Conservation (phyloP, 2,329 filamentous ascomycete species). For the Aspergillus ustus region DNA sequence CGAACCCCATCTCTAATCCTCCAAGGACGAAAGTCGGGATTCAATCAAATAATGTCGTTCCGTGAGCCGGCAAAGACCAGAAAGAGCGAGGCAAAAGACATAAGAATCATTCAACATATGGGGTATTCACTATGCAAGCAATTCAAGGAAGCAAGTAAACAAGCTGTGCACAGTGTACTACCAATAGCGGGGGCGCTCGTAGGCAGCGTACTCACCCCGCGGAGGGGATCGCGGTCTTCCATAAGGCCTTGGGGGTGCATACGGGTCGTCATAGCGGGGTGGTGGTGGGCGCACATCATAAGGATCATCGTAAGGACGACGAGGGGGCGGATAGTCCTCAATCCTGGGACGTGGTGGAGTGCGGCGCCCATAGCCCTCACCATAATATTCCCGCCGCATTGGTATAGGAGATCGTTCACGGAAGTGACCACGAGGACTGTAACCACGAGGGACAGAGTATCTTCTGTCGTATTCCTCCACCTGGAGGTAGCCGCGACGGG, state of each 20-base stretch:
- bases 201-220: constrained; percentile 46
- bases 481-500: constrained; percentile 69
- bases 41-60: constrained; percentile 6
- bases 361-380: constrained; percentile 75
- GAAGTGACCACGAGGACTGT: constrained; percentile 84
- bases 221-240: constrained; percentile 52
- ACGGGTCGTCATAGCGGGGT: constrained; percentile 63
- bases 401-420: constrained; percentile 81
- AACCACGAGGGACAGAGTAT: constrained; percentile 76
- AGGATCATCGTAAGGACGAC: constrained; percentile 63
- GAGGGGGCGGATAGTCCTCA: constrained; percentile 73
- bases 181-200: constrained; percentile 52
- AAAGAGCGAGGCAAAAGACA: constrained; percentile 13
- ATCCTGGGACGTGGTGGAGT: constrained; percentile 78
- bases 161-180: constrained; percentile 32
- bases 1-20: constrained; percentile 1
- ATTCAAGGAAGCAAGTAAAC: constrained; percentile 21
- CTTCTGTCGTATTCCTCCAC: constrained; percentile 84
- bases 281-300: constrained; percentile 59
- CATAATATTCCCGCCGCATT: constrained; percentile 79
- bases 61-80: constrained; percentile 9
- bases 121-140: constrained; percentile 32
- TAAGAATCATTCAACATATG: constrained; percentile 20
- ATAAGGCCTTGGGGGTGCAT: constrained; percentile 61
- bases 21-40: neutral